Base-by-base conservation (phyloP, 306 rosid species). In the Malus asiatica region DNA sequence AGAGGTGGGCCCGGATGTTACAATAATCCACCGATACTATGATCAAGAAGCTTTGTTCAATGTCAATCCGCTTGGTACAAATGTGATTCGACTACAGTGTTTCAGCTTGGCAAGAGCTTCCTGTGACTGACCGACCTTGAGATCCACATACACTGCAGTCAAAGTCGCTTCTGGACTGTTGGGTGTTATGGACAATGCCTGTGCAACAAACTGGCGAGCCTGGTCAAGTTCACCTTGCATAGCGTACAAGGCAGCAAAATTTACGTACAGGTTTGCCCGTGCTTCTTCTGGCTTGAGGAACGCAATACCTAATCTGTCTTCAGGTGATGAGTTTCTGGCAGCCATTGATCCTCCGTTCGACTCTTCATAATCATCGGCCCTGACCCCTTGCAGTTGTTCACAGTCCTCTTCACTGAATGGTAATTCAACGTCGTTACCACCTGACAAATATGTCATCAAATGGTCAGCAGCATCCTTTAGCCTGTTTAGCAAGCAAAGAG, bases 281-380 rank as follows among this genome's bases (percentile, higher is more conserved):
- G 98, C 99, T 71, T 93, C 98, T 86, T 90, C 99, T 29, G 99
- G 99, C 78, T 90, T 90, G 78, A 92, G 89, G 87, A 90, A 89
- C 73, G 61, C 84, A 44, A 84, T 63, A 64, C 84, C 82, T 78
- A 81, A 86, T 0, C 83, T 25, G 22, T 81, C 85, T 67, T 90
- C 92, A 15, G 72, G 66, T 70, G 85, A 80, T 46, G 84, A 79
- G 81, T 53, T 84, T 62, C 84, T 93, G 30, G 90, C 84, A 66
- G 88, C 80, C 20, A 25, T 66, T 19, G 89, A 73, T 68, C 96
- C 98, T 71, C 86, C 95, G 55, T 81, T 89, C 29, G 53, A 76
- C 66, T 93, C 99, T 77, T 96, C 99, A 63, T 71, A 84, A 68
- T 90, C 98, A 12, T 72, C 80, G 19, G 87, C 75, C 86, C 89